phyloP scores from a whole-genome alignment of 805 yeast genomes.

The Sugiyamaella qingdaonensis region DNA sequence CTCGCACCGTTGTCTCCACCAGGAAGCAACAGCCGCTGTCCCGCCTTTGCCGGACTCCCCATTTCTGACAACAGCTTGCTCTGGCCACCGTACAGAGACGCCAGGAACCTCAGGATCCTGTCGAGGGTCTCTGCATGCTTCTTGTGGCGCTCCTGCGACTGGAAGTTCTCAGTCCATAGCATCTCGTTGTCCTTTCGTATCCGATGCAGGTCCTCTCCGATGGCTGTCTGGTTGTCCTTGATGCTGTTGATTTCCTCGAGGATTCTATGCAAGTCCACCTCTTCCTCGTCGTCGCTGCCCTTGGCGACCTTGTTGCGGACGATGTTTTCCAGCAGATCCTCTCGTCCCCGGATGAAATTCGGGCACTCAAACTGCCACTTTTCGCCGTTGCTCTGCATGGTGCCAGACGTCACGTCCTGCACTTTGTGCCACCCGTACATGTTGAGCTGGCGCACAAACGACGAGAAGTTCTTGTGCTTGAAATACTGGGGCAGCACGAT shows the following conservation, averaged over 20 bases:
- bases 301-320: conserved; percentile 62
- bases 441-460: conserved; percentile 91
- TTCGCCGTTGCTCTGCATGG: conserved; percentile 58
- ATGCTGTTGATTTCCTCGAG: conserved; percentile 70
- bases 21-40: conserved; percentile 15
- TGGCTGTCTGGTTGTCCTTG: conserved; percentile 71
- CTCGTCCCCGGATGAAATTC: conserved; percentile 68
- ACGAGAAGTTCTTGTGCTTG: conserved; percentile 92
- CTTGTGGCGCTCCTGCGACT: conserved; percentile 79
- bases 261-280: conserved; percentile 43
- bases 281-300: conserved; percentile 41
- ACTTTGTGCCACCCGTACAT: conserved; percentile 99
- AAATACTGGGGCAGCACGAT: conserved; percentile 83
- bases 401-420: conserved; percentile 77
- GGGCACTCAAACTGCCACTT: conserved; percentile 87
- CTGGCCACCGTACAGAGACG: conserved; percentile 71
- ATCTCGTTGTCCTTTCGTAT: conserved; percentile 83
- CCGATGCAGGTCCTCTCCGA: conserved; percentile 79
- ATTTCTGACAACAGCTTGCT: conserved; percentile 41
- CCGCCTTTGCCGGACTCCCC: conserved; percentile 13
- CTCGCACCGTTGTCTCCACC: conserved; percentile 5
- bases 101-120: conserved; percentile 79
- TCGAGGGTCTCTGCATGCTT: conserved; percentile 85
- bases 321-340: conserved; percentile 80
- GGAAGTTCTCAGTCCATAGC: conserved; percentile 84